Base-by-base conservation (phyloP, 768 basidiomycete genomes). In the Mycena galericulata region DNA sequence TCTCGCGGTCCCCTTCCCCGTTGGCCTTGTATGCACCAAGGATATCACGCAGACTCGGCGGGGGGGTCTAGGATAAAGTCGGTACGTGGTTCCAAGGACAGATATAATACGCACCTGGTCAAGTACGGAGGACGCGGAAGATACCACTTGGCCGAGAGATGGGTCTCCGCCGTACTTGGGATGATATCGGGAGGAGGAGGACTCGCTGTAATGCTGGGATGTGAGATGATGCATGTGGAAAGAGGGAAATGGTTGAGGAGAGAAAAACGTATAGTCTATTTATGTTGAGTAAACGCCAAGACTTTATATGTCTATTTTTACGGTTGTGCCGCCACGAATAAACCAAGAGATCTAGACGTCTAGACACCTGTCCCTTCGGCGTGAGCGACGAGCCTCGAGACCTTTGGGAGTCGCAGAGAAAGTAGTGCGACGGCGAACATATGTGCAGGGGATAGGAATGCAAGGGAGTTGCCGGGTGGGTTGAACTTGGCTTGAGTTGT, bases 1-100 rank as follows among this genome's bases (percentile, higher is more conserved):
- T 92, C 58, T 97, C 95, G 26, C 96, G 87, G 84, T 98, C 96
- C 46, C 95, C 96, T 68, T 96, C 94, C 67, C 96, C 96, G 75
- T 91, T 93, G 41, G 89, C 80, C 63, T 88, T 86, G 83, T 97
- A 98, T 10, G 96, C 95, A 41, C 87, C 86, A 27, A 98, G 89
- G 46, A 98, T 96, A 73, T 96, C 95, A 53, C 92, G 88, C 47
- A 98, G 84, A 68, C 83, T 90, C 0, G 96, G 95, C 1, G 96
- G 93, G 29, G 95, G 89, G 7, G 89, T 75, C 92, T 94, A 74
- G 11, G 62, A 74, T 53, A 59, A 67, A 68, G 65, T 66, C 11
- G 56, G 59, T 10, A 65, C 65, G 65, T 51, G 61, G 62, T 56
- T 70, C 71, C 24, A 62, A 51, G 67, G 60, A 60, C 66, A 62